phyloP scores from a whole-genome alignment of 164 flowering plant species.

The Umbilicus rupestris region DNA sequence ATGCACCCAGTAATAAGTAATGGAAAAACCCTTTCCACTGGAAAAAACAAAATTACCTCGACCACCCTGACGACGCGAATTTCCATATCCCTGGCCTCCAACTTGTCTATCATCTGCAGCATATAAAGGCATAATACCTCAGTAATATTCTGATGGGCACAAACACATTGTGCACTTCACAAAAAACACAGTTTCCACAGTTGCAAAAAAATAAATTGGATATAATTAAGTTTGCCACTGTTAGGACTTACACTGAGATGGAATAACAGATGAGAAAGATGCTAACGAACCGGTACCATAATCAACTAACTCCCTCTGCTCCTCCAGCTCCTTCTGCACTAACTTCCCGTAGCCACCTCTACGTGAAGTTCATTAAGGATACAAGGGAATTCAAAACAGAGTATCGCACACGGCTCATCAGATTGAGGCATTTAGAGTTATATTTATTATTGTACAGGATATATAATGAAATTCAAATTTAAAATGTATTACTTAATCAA shows the following conservation, averaged over 20 bases:
- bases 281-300: constrained; percentile 84
- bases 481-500: not conserved
- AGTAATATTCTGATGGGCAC: not conserved
- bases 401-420: not conserved
- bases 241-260: constrained; percentile 65
- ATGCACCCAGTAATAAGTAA: not conserved
- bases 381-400: not conserved
- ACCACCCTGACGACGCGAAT: constrained; percentile 46
- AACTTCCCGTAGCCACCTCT: constrained; percentile 99
- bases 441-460: not conserved
- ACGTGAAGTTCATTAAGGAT: constrained; percentile 55
- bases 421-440: too few relatives aligned
- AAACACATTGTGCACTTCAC: not conserved
- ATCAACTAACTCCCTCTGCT: constrained; percentile 88
- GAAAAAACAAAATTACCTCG: constrained; percentile 43
- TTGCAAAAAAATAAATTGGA: not conserved
- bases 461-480: not conserved
- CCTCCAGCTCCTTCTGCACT: constrained; percentile 87
- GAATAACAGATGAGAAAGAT: constrained; percentile 51
- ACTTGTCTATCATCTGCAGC: constrained; percentile 74
- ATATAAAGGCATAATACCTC: constrained; percentile 3
- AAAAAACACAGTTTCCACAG: not conserved
- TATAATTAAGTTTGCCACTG: not conserved
- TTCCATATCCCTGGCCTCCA: constrained; percentile 64
- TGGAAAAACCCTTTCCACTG: too few relatives aligned